phyloP scores from a whole-genome alignment of 345 rosid genomes.

The Toxicodendron radicans region DNA sequence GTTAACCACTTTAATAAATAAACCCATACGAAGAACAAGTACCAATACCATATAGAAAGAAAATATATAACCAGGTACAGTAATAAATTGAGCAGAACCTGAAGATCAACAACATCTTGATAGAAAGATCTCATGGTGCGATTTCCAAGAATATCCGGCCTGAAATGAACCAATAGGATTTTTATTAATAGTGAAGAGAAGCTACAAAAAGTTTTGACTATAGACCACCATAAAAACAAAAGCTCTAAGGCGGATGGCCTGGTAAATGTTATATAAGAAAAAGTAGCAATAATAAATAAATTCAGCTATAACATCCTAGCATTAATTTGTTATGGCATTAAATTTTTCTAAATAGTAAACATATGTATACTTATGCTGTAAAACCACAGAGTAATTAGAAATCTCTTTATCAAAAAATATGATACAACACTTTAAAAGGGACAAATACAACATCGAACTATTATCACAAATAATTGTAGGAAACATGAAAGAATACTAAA shows the following conservation, averaged over 20 bases:
- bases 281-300: slow-evolving; percentile 8
- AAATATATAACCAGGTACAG: neutral
- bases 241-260: neutral
- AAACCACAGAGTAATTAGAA: slow-evolving; percentile 1
- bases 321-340: neutral
- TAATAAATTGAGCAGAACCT: slow-evolving; percentile 43
- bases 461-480: neutral
- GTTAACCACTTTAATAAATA: neutral
- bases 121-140: slow-evolving; percentile 69
- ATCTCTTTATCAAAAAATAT: slow-evolving; percentile 3
- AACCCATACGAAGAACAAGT: neutral
- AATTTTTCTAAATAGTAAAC: neutral
- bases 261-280: neutral
- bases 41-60: slow-evolving; percentile 5
- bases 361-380: neutral
- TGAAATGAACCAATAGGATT: slow-evolving; percentile 31
- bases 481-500: slow-evolving; percentile 2
- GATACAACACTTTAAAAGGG: slow-evolving; percentile 1
- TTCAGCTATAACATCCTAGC: neutral
- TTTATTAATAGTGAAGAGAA: too few species aligned
- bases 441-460: neutral
- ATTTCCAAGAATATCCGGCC: slow-evolving; percentile 68
- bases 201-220: too few species aligned
- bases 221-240: too few species aligned
- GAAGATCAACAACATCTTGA: slow-evolving; percentile 58